Evolutionary conservation across 345 rosid genomes (phyloP).

Genomic region (Dipteronia dyeriana): DNA sequence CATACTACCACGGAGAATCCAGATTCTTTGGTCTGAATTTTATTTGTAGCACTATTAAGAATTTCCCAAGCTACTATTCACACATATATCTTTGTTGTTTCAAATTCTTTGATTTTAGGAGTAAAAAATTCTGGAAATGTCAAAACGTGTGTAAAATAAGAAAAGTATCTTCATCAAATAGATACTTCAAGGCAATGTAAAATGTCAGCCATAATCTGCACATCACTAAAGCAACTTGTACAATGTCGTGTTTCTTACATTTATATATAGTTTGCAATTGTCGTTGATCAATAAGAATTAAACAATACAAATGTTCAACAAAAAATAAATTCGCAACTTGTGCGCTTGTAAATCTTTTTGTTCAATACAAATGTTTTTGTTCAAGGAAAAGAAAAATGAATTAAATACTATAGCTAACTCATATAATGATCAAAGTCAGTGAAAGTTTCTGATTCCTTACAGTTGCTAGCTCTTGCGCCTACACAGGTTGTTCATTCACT

Average conservation of each 20-base stretch:
- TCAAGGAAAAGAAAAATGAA: too few species aligned
- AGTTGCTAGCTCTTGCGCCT: slow-evolving; percentile 62
- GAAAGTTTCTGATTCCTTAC: slow-evolving; percentile 43
- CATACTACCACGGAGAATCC: slow-evolving; percentile 4
- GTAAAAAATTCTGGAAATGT: background rate
- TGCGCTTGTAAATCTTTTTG: too few species aligned
- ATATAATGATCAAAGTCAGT: background rate
- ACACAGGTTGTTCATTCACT: slow-evolving; percentile 69
- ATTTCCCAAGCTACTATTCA: background rate
- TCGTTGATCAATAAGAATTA: background rate
- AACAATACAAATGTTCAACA: background rate
- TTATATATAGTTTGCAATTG: background rate
- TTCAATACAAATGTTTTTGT: too few species aligned
- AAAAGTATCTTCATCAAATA: background rate
- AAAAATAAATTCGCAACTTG: too few species aligned
- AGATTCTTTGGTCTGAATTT: background rate
- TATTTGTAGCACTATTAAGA: background rate
- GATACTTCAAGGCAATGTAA: background rate
- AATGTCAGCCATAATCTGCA: background rate
- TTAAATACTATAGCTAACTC: background rate
- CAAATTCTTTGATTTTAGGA: too few species aligned
- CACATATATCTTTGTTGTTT: too few species aligned
- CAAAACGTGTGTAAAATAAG: background rate
- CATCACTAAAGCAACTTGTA: background rate
- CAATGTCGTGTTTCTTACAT: background rate